Conservation (phyloP, 768 basidiomycete species). For the Chalciporus chontae region DNA sequence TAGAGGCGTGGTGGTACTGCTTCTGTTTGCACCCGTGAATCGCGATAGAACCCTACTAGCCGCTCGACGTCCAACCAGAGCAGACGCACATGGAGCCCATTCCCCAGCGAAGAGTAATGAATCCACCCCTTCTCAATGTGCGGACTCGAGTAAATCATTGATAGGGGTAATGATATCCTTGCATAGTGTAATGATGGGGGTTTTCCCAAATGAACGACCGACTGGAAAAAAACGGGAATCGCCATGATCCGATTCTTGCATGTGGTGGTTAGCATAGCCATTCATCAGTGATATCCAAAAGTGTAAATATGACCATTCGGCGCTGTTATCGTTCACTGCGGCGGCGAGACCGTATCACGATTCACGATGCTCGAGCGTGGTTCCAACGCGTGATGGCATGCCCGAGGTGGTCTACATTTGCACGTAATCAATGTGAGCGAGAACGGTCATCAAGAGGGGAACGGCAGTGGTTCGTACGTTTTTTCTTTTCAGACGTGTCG, state of each 20-base stretch:
- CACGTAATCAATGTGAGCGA: slow-evolving; percentile 11
- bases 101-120: background rate
- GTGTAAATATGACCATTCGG: background rate
- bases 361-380: background rate
- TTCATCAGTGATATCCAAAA: background rate
- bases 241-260: slow-evolving; percentile 2
- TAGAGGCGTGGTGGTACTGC: slow-evolving; percentile 6
- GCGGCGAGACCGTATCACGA: too few species aligned
- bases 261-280: background rate
- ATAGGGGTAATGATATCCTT: background rate
- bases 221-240: background rate
- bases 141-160: slow-evolving; percentile 1
- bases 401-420: background rate
- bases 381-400: background rate
- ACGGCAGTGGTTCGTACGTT: slow-evolving; percentile 3
- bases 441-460: background rate
- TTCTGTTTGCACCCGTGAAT: background rate
- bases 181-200: too few species aligned
- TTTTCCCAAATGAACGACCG: background rate
- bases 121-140: background rate
- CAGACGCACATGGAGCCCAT: slow-evolving; percentile 2
- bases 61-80: slow-evolving; percentile 1
- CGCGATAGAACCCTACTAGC: background rate
- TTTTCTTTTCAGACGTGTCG: background rate
- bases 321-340: background rate